phyloP scores from a whole-genome alignment of 2,329 filamentous ascomycete genomes.

The Aspergillus sp. region DNA sequence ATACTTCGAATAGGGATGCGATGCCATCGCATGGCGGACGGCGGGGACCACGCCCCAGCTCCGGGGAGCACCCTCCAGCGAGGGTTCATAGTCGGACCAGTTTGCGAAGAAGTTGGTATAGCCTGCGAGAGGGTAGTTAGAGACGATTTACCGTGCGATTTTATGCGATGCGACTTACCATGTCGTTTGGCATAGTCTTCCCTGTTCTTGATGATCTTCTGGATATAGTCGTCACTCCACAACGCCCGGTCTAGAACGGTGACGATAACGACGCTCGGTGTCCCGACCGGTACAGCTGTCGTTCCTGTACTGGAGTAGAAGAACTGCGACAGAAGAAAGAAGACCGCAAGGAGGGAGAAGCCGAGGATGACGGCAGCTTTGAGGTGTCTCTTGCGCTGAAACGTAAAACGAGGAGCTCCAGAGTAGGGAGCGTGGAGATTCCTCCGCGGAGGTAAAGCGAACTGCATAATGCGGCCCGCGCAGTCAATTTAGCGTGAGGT shows the following conservation, averaged over 20 bases:
- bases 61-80: constrained; percentile 40
- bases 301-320: constrained; percentile 29
- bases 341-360: constrained; percentile 54
- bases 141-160: background rate
- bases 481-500: constrained; percentile 10
- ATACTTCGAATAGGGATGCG: constrained; percentile 71
- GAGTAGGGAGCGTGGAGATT: constrained; percentile 71
- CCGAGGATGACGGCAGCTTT: constrained; percentile 57
- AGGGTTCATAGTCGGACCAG: constrained; percentile 64
- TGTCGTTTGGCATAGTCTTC: constrained; percentile 80
- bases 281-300: constrained; percentile 25
- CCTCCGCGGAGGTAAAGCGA: constrained; percentile 84
- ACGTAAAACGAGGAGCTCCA: constrained; percentile 42
- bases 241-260: constrained; percentile 72
- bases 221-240: constrained; percentile 65
- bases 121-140: constrained; percentile 49
- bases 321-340: constrained; percentile 58
- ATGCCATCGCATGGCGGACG: constrained; percentile 81
- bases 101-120: constrained; percentile 82
- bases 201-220: constrained; percentile 76
- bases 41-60: constrained; percentile 71
- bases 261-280: constrained; percentile 68
- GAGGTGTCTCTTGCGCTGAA: constrained; percentile 59
- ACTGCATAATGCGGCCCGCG: constrained; percentile 64
- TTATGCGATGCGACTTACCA: constrained; percentile 54